Conservation (phyloP, 2,329 filamentous ascomycete species). For the Akanthomyces uredinophilus region DNA sequence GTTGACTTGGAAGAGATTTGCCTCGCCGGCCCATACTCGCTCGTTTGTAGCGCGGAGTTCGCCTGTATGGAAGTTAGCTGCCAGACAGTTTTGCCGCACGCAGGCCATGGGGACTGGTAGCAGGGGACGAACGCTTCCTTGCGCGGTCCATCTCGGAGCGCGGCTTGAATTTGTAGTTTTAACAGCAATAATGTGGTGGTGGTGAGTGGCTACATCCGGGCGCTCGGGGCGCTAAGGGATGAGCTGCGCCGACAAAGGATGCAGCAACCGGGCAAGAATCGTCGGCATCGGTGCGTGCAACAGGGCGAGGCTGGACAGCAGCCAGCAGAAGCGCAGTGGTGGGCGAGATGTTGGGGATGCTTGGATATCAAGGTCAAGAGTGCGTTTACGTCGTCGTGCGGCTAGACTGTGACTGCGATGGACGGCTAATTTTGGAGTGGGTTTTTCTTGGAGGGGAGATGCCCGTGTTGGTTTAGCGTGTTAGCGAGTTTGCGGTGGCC, state of each 20-base stretch:
- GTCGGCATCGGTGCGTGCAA: constrained; percentile 36
- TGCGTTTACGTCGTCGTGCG: constrained; percentile 1
- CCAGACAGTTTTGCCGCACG: not conserved
- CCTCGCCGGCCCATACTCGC: constrained; percentile 82
- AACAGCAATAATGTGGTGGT: constrained; percentile 25
- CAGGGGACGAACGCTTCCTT: constrained; percentile 53
- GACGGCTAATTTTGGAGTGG: constrained; percentile 10
- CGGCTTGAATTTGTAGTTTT: constrained; percentile 23
- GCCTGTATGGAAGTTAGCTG: constrained; percentile 47
- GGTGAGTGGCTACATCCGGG: constrained; percentile 43
- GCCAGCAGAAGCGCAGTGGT: constrained; percentile 11
- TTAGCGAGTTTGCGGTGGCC: not conserved
- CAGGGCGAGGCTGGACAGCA: constrained; percentile 19
- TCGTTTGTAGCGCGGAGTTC: constrained; percentile 86
- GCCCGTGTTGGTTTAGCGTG: constrained; percentile 14
- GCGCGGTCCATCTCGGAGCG: constrained; percentile 57
- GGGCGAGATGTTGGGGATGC: not conserved
- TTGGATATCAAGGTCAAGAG: not conserved
- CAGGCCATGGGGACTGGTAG: constrained; percentile 10
- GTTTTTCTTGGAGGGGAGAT: constrained; percentile 10
- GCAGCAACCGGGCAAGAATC: constrained; percentile 30
- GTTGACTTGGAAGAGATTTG: constrained; percentile 75
- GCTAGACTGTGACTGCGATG: not conserved
- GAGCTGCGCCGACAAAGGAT: constrained; percentile 31
- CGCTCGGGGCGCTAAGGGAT: constrained; percentile 38